Percentiles rank a stretch among this genome's conserved stretches.
These are phyloP conservation scores for Phaeodactylum tricornutum DNA, from an alignment of 108 stramenopile species.

Conservation along the genomic window DNA sequence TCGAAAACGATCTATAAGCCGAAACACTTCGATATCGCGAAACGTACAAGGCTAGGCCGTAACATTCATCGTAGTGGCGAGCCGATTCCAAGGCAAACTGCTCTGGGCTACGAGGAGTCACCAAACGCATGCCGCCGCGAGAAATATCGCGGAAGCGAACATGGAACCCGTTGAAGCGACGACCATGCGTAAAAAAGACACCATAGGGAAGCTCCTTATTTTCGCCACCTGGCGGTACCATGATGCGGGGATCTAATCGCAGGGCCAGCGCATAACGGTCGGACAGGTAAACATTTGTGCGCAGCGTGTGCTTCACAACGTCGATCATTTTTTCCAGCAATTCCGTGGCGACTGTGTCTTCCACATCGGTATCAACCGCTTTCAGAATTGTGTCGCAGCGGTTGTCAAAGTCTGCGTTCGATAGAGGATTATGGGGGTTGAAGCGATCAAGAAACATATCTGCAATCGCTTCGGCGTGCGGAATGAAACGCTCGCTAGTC, in stretches of 20 bases:
- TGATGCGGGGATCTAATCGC: conserved; percentile 84
- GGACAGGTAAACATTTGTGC: conserved; percentile 91
- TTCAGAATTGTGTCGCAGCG: conserved; percentile 35
- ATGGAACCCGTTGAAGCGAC: conserved; percentile 97
- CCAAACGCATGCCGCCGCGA: conserved; percentile 92
- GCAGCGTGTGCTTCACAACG: conserved; percentile 71
- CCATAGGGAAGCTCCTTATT: conserved; percentile 75
- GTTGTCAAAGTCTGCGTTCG: conserved; percentile 32
- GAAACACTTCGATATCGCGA: conserved; percentile 5
- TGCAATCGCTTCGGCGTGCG: conserved; percentile 73
- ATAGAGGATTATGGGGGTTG: conserved; percentile 62
- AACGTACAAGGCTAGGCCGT: conserved; percentile 86
- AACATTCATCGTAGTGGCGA: conserved; percentile 93
- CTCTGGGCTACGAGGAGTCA: conserved; percentile 85
- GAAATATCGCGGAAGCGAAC: conserved; percentile 95
- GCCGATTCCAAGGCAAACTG: conserved; percentile 87
- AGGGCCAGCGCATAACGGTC: conserved; percentile 90
- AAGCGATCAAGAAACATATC: conserved; percentile 87
- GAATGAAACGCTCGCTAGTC: conserved; percentile 31
- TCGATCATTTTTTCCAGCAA: conserved; percentile 81
- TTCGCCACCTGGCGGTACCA: conserved; percentile 36
- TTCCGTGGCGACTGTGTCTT: conserved; percentile 55
- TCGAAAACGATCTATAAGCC: too few relatives aligned
- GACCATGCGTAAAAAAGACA: conserved; percentile 88
- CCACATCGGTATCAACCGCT: conserved; percentile 60